Conservation (phyloP, 768 basidiomycete genomes). For the Rhodocollybia butyracea region DNA sequence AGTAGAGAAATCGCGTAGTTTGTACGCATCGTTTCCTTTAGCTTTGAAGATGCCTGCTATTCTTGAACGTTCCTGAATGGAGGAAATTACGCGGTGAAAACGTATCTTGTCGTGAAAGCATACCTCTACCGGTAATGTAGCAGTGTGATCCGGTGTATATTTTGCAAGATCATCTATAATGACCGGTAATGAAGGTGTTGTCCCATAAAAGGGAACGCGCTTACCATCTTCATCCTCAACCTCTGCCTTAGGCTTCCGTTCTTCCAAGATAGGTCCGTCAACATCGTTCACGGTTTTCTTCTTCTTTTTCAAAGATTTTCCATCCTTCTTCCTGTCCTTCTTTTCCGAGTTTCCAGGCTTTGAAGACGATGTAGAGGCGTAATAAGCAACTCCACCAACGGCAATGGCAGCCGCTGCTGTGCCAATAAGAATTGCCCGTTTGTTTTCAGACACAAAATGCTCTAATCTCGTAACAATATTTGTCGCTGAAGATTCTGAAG, state of each 20-base stretch:
- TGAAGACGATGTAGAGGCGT: constrained; percentile 54
- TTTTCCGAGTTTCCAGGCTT: constrained; percentile 43
- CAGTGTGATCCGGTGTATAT: constrained; percentile 53
- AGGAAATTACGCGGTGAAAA: constrained; percentile 1
- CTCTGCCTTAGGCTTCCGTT: constrained; percentile 47
- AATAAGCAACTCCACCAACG: constrained; percentile 74
- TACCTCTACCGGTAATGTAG: constrained; percentile 57
- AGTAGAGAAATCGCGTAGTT: constrained; percentile 51
- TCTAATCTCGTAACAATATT: constrained; percentile 61
- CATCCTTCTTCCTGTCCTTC: constrained; percentile 46
- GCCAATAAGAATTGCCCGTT: constrained; percentile 68
- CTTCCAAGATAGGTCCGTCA: constrained; percentile 81
- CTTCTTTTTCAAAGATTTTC: constrained; percentile 52
- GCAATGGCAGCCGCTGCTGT: constrained; percentile 70
- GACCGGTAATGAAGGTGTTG: constrained; percentile 9
- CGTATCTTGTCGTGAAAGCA: constrained; percentile 15
- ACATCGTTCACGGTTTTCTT: constrained; percentile 52
- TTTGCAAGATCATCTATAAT: constrained; percentile 34
- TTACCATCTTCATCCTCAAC: constrained; percentile 27
- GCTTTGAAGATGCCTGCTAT: constrained; percentile 64
- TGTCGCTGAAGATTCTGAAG: constrained; percentile 1
- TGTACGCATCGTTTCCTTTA: constrained; percentile 71
- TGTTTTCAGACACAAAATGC: constrained; percentile 73
- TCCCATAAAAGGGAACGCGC: constrained; percentile 8
- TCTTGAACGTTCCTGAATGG: constrained; percentile 56